phyloP scores from a whole-genome alignment of 2,329 filamentous ascomycete species.

The Fusarium citri region DNA sequence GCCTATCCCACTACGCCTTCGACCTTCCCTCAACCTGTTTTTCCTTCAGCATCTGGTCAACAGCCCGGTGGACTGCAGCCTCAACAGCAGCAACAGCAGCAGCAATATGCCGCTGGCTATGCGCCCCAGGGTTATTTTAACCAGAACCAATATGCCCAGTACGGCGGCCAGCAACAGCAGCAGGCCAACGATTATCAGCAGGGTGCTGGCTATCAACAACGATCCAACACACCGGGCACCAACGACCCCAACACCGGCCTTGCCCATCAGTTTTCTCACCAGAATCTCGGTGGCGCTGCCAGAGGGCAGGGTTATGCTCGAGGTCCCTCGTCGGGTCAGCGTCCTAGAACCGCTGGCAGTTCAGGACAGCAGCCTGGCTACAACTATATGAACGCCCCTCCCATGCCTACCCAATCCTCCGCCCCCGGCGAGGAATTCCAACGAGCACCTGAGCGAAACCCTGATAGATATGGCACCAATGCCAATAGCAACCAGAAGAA shows the following conservation, averaged over 20 bases:
- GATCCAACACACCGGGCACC: constrained; percentile 68
- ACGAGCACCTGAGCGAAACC: constrained; percentile 84
- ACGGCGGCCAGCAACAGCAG: constrained; percentile 51
- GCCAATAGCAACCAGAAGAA: constrained; percentile 78
- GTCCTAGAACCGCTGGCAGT: constrained; percentile 86
- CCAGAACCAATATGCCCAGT: constrained; percentile 67
- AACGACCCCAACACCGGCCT: constrained; percentile 91
- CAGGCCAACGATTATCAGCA: constrained; percentile 64
- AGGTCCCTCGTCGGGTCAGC: constrained; percentile 74
- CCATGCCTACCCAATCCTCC: constrained; percentile 70
- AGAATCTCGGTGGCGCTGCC: constrained; percentile 83
- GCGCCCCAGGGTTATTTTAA: constrained; percentile 68
- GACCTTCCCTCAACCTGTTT: constrained; percentile 93
- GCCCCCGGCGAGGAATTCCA: constrained; percentile 78
- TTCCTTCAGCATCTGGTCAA: constrained; percentile 51
- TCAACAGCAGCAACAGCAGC: constrained; percentile 46
- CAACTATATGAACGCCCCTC: constrained; percentile 73
- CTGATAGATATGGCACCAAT: constrained; percentile 77
- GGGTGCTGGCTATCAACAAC: constrained; percentile 59
- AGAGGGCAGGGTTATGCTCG: constrained; percentile 78
- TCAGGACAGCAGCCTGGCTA: constrained; percentile 71
- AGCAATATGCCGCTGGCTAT: constrained; percentile 61
- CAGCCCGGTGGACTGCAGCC: constrained; percentile 47
- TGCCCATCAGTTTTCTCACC: constrained; percentile 95
- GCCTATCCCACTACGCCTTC: constrained; percentile 90